Conservation (phyloP, 176 grass and related monocot genomes). For the Sorghum bicolor region Sorghum_bicolor_NCBIv3 NC_012876.2:62144001-62144500, state of each 20-base stretch:
- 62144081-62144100: too few species aligned
- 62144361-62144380: too few species aligned
- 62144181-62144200: neutral
- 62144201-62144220: neutral
- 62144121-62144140: too few species aligned
- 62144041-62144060: too few species aligned
- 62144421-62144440: conserved; percentile 31
- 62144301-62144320: neutral
- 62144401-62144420: neutral
- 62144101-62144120: too few species aligned
- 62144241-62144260: neutral
- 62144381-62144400: neutral
- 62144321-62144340: too few species aligned
- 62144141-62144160: neutral
- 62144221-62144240: neutral
- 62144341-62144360: too few species aligned
- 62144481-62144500: conserved; percentile 47
- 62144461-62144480: too few species aligned
- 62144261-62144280: neutral
- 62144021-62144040: too few species aligned
- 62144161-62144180: neutral
- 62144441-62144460: neutral
- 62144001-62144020: too few species aligned
- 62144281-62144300: neutral
- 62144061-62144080: too few species aligned